Percentiles rank a stretch among this genome's conserved stretches.
Conservation (phyloP, 2,329 filamentous ascomycete species). For the Aureobasidium sp. region DNA sequence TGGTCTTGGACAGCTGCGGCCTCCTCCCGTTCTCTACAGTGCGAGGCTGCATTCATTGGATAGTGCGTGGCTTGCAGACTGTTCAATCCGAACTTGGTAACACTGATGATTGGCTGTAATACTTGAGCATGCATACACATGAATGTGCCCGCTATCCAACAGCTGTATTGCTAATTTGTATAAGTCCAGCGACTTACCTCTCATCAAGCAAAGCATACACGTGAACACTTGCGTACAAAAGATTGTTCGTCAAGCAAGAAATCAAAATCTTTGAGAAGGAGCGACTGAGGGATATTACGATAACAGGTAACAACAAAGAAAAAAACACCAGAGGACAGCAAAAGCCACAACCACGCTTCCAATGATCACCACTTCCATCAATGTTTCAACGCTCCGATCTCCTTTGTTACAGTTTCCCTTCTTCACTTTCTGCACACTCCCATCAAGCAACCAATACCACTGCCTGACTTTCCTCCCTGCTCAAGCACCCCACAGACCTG, state of each 20-base stretch:
- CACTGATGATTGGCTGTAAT: no score
- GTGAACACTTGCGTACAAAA: neutral
- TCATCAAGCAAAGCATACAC: neutral
- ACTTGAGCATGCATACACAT: no score
- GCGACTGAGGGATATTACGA: neutral
- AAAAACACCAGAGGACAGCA: neutral
- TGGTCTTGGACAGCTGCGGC: no score
- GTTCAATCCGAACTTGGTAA: no score
- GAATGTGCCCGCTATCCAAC: no score
- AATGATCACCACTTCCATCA: neutral
- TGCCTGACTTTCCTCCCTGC: conserved; percentile 48
- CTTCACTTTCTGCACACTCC: conserved; percentile 33
- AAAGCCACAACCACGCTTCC: neutral
- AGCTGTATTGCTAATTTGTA: no score
- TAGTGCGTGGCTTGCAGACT: no score
- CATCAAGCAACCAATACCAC: conserved; percentile 51
- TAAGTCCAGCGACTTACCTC: neutral
- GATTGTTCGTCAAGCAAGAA: neutral
- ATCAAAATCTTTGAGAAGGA: neutral
- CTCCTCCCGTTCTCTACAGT: neutral
- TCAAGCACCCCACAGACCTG: conserved; percentile 50
- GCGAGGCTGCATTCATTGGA: no score
- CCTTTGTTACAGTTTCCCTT: neutral
- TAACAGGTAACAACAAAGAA: neutral
- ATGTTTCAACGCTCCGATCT: neutral